Base-by-base conservation (phyloP, 78 protist species). In the Dictyostelium brefeldianum region DNA sequence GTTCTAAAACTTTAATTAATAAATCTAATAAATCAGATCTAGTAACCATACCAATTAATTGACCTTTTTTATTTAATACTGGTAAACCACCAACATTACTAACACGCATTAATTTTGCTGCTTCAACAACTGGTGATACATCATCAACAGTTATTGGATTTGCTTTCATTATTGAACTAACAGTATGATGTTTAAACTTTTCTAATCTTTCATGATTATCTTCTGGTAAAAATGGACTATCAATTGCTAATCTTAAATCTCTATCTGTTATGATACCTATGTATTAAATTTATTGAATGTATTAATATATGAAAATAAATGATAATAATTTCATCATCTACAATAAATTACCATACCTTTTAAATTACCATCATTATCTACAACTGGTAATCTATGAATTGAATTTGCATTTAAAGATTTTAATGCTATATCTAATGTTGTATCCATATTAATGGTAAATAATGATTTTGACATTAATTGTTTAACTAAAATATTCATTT, bases 211-310 rank as follows among this genome's bases (percentile, higher is more conserved):
- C 81, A 15, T 83, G 75, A 73, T 83, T 83, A 25, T 62, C 54
- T 47, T 83, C 91, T 22, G 69, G 81, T 4, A 83, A 20, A 77
- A 83, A 83, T 31, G 91, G 91, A 41, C 74, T 54, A 73, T 83
- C 91, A 10, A 48, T 48, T 56, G 91, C 91, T 41, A 83, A 73
- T 83, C 91, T 83, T 73, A 83, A 83, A 57, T 83, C 91, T 57
- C 91, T 70, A 83, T 83, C 91, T 36, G 91, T 83, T 11, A 83
- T 73, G 6, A 83, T 83, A 51, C 91, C 91, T 46, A 36, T 36
- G 2, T 43, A 29, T 46, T n/a, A n/a, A 46, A 71, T n/a, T 59
- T 18, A 22, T 22, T 4, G 0, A 22, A 59, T 5, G 22, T 18
- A 59, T n/a, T 7, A 59, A 59, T n/a, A 59, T n/a, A n/a, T n/a